Percentiles rank a stretch among this genome's conserved stretches.
Conservation (phyloP, 352 stramenopile species). For the Plasmopara viticola region DNA sequence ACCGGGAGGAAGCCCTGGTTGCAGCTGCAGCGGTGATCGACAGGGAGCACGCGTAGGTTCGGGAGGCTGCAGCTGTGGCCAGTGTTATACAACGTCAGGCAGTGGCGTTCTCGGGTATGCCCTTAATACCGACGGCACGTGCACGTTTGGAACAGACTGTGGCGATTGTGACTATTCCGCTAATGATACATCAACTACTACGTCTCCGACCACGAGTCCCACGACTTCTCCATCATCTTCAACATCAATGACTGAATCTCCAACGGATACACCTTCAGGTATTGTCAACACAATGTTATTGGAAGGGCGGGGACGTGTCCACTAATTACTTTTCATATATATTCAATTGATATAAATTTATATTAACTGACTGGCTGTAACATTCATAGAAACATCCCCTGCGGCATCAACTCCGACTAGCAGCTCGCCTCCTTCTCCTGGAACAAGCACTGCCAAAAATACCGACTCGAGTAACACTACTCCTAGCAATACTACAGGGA, state of each 20-base stretch:
- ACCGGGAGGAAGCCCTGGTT: constrained; percentile 20
- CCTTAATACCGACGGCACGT: constrained; percentile 24
- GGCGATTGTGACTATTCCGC: constrained; percentile 25
- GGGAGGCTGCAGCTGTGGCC: constrained; percentile 30
- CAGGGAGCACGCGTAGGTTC: constrained; percentile 15
- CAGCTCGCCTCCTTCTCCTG: constrained; percentile 1
- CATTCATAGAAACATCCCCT: constrained; percentile 19
- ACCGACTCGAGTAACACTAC: constrained; percentile 11
- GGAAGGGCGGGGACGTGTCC: background rate
- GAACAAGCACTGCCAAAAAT: constrained; percentile 5
- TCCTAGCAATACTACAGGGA: constrained; percentile 12
- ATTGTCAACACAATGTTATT: background rate
- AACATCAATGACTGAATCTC: constrained; percentile 8
- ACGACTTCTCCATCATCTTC: constrained; percentile 12
- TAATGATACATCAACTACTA: constrained; percentile 3
- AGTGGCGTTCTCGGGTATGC: constrained; percentile 26
- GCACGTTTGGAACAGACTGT: constrained; percentile 29
- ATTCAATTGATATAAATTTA: background rate
- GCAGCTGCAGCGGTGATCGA: constrained; percentile 25
- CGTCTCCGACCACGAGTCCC: constrained; percentile 4
- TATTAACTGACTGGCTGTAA: constrained; percentile 2
- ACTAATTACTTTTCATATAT: background rate
- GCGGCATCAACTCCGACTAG: constrained; percentile 16
- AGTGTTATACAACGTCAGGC: constrained; percentile 31
- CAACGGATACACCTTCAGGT: constrained; percentile 12